Evolutionary conservation across 257 asterid species (phyloP), one percentile per base, ranked within the genome.

Genomic region (Linderniella brevidens): DNA sequence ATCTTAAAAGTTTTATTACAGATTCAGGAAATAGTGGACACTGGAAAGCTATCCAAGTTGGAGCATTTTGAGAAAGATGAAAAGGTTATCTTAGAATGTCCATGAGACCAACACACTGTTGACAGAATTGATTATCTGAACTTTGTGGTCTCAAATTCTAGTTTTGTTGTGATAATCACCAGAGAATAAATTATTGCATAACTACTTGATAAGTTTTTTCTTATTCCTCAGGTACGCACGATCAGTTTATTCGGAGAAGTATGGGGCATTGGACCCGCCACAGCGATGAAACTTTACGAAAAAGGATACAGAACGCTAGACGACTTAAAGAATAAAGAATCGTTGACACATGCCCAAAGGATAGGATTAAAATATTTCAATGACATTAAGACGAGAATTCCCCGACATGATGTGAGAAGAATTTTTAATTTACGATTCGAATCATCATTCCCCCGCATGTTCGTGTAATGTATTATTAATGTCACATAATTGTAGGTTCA

Each of bases 221-320:
- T 9, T 13, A 48, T 37, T 37, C 54, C 42, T 57, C 78, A 88
- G 98, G 90, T 78, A 17, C 78, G 61, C 62, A 64, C 98, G 8
- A 76, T 80, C 68, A 78, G 88, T 69, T 76, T 84, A 64, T 84
- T 88, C 71, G 98, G 92, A 67, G 95, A 88, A 63, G 79, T 88
- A 41, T 88, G 98, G 98, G 98, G 95, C 38, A 52, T 88, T 36
- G 98, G 98, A 57, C 93, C 93, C 35, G 76, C 87, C 50, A 80
- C 92, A 57, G 93, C 94, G 18, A 51, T 67, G 71, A 88, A 88
- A 63, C 86, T 80, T 61, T 88, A 80, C 48, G 98, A 80, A 64
- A 88, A 84, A 76, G 98, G 98, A 32, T 70, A 78, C 59, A 74
- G 94, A 53, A 72, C 90, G 62, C 65, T 88, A 47, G 78, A 80